Conservation (phyloP, 495 filamentous ascomycete species). For the Daldinia concentrica region DNA sequence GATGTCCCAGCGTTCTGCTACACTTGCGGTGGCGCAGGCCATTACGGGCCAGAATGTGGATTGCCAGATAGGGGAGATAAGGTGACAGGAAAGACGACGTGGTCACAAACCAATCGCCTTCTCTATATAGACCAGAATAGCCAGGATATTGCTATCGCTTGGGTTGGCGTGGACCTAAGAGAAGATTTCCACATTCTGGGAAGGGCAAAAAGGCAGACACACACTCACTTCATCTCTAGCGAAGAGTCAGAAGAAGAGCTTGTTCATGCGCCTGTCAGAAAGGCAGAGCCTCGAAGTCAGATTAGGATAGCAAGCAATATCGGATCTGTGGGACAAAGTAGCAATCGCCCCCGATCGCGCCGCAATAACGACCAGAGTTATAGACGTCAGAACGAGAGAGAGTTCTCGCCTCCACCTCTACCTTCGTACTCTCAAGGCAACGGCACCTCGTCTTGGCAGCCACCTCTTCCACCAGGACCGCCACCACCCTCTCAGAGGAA, state of each 20-base stretch:
- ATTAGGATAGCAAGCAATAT: constrained; percentile 49
- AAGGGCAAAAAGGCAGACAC: constrained; percentile 49
- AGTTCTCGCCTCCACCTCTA: constrained; percentile 16
- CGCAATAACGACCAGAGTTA: constrained; percentile 17
- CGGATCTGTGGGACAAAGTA: constrained; percentile 19
- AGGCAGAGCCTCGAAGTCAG: constrained; percentile 28
- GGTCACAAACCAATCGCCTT: constrained; percentile 48
- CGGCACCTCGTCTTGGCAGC: constrained; percentile 25
- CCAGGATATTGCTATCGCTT: constrained; percentile 45
- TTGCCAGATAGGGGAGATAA: constrained; percentile 33
- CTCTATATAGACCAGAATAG: constrained; percentile 51
- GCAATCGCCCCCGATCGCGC: not conserved
- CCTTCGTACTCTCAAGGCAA: constrained; percentile 3
- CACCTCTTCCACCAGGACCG: constrained; percentile 43
- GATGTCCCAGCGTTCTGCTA: constrained; percentile 54
- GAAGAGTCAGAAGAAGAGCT: constrained; percentile 57
- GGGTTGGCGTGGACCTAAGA: constrained; percentile 13
- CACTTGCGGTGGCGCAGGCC: constrained; percentile 50
- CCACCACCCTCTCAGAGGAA: constrained; percentile 28
- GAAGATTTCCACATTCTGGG: constrained; percentile 48
- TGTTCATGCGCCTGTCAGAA: constrained; percentile 49
- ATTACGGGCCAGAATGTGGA: constrained; percentile 53
- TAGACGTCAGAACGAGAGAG: constrained; percentile 20
- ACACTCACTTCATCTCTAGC: constrained; percentile 53
- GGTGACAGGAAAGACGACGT: constrained; percentile 39